phyloP scores from a whole-genome alignment of 371 early-diverging fungal genomes.

The Mucor racemosus region DNA sequence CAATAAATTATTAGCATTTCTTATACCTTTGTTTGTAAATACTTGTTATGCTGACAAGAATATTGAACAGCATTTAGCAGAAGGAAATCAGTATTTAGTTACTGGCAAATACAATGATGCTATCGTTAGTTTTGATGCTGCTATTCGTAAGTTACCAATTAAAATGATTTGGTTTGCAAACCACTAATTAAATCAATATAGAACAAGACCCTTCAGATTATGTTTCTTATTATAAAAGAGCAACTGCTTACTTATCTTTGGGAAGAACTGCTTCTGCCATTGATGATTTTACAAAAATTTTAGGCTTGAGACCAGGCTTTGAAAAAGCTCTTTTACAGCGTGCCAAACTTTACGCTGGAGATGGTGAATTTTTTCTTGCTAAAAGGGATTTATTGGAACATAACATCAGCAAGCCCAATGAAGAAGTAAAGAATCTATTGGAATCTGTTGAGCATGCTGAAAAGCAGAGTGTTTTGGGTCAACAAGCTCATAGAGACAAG shows the following conservation, averaged over 20 bases:
- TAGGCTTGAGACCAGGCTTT: constrained; percentile 83
- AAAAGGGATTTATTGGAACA: constrained; percentile 48
- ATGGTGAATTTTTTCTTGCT: constrained; percentile 72
- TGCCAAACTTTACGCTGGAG: constrained; percentile 72
- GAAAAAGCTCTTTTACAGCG: constrained; percentile 82
- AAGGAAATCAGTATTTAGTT: constrained; percentile 65
- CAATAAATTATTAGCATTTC: constrained; percentile 21
- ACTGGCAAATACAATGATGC: constrained; percentile 70
- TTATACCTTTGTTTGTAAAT: constrained; percentile 25
- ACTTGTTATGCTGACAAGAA: constrained; percentile 42
- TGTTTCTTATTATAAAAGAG: constrained; percentile 82
- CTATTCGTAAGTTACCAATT: constrained; percentile 59
- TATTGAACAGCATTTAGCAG: constrained; percentile 62
- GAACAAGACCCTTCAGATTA: constrained; percentile 81
- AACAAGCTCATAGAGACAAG: constrained; percentile 44
- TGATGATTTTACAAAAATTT: constrained; percentile 77
- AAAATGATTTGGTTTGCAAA: not conserved
- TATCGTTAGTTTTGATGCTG: constrained; percentile 70
- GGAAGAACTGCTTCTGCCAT: constrained; percentile 76
- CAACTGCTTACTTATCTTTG: constrained; percentile 80
- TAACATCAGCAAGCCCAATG: not conserved
- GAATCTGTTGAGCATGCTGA: constrained; percentile 53
- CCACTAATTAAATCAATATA: constrained; percentile 15
- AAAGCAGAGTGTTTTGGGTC: constrained; percentile 39
- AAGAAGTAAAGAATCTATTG: constrained; percentile 13